Evolutionary conservation across 2,329 filamentous ascomycete genomes (phyloP), one percentile per base, ranked within the genome.

Genomic region (Fusarium albidum): DNA sequence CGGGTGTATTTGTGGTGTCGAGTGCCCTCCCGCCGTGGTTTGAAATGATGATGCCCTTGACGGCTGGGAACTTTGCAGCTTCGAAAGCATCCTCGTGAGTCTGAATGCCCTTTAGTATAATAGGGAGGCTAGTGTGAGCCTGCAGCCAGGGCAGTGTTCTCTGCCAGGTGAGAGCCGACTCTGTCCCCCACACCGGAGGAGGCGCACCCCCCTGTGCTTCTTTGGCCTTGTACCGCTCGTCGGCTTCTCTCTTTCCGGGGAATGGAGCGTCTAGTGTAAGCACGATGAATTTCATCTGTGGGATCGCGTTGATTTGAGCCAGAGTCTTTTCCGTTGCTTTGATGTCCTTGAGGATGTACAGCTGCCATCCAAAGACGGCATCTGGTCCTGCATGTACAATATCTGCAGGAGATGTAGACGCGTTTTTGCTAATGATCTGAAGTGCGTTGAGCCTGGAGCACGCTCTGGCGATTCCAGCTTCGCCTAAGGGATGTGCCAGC

Each of bases 81-180:
- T 75, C 79, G 50, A 78, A 75, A 15, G 87, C 87, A 69, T 91
- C 88, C 32, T 76, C 75, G 0, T 84, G 81, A 12, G 81, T 84
- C 73, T 90, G 86, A 17, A 91, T 82, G 0, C 88, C 87, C 70
- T 91, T 91, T n/a, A 91, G 41, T 61, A 86, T 74, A 77, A 90
- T 61, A 68, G 85, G 74, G 84, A 79, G 49, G 77, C 73, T 68
- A 77, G 75, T 7, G 89, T 77, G 68, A 87, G 17, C 34, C 6
- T 14, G n/a, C 42, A 59, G 27, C 55, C 55, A 59, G n/a, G 28
- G n/a, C 87, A 53, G 76, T n/a, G 52, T 64, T 44, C 45, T 55
- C 25, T 82, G 78, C 87, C 87, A 91, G 85, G 91, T 79, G 12
- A 86, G 73, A 14, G 79, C 77, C 5, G 82, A 66, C 66, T 86